Percentiles rank a stretch among this genome's conserved stretches.
Evolutionary conservation across 768 basidiomycete species (phyloP).

Genomic region (Trametes villosa): DNA sequence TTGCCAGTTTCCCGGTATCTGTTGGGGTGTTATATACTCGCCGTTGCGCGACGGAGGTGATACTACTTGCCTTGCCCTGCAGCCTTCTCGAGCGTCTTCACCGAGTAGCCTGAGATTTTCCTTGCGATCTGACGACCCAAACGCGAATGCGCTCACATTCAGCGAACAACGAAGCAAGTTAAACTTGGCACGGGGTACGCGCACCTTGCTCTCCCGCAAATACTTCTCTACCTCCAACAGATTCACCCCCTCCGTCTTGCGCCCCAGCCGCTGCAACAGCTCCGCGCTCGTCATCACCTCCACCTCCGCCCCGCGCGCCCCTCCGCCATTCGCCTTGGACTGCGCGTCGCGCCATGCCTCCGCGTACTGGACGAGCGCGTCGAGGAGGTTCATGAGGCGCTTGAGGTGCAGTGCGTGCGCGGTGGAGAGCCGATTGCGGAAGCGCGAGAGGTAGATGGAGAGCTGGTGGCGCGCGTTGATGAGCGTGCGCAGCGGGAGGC

Average conservation of each 20-base stretch:
- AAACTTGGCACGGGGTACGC: not conserved
- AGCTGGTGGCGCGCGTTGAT: conserved; percentile 74
- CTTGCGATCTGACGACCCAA: conserved; percentile 68
- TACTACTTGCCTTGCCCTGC: conserved; percentile 30
- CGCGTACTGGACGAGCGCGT: conserved; percentile 64
- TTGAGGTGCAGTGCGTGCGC: conserved; percentile 78
- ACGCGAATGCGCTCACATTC: not conserved
- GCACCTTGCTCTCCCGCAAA: conserved; percentile 81
- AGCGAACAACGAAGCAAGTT: not conserved
- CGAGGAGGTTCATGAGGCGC: conserved; percentile 74
- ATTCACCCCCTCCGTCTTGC: conserved; percentile 75
- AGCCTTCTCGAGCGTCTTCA: conserved; percentile 32
- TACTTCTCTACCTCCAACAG: conserved; percentile 83
- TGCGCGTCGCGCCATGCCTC: conserved; percentile 54
- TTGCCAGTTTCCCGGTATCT: conserved; percentile 33
- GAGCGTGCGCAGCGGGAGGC: conserved; percentile 61
- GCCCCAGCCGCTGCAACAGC: conserved; percentile 67
- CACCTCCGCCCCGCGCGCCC: conserved; percentile 21
- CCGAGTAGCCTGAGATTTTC: conserved; percentile 86
- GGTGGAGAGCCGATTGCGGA: conserved; percentile 75
- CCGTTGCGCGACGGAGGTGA: not conserved
- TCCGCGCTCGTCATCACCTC: conserved; percentile 74
- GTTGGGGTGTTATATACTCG: too few species aligned
- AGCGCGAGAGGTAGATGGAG: conserved; percentile 73
- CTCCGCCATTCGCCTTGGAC: conserved; percentile 1